Evolutionary conservation across 2,329 filamentous ascomycete genomes (phyloP).

Genomic region (Botrytis deweyae): DNA sequence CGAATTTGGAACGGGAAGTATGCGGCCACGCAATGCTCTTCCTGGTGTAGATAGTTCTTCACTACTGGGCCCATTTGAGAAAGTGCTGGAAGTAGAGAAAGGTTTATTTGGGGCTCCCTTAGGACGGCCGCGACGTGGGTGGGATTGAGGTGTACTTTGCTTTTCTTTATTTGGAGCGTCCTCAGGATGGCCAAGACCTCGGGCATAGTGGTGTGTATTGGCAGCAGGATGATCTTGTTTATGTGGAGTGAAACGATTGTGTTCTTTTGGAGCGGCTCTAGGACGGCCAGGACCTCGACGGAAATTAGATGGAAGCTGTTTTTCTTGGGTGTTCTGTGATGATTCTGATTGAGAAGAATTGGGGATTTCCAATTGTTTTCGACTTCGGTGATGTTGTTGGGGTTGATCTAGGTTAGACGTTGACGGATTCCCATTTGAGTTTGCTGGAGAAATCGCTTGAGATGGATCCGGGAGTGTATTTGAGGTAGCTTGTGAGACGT

Average conservation of each 20-base stretch:
- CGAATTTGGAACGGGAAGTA: neutral
- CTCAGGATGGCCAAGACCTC: neutral
- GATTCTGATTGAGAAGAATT: conserved; percentile 2
- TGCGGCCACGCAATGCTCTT: neutral
- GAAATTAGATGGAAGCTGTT: neutral
- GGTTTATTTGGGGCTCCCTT: neutral
- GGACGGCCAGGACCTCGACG: conserved; percentile 6
- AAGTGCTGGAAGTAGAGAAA: neutral
- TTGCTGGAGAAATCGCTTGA: neutral
- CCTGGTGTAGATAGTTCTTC: neutral
- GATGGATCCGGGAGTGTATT: neutral
- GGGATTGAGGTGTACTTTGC: neutral
- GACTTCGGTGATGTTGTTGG: neutral
- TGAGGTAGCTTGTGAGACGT: neutral
- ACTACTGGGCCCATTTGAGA: neutral
- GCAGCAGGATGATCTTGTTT: neutral
- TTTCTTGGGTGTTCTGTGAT: neutral
- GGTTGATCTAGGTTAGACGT: neutral
- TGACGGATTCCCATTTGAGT: neutral
- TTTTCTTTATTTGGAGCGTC: neutral
- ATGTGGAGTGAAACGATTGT: neutral
- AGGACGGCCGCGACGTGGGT: neutral
- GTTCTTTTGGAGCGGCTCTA: neutral
- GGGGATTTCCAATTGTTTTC: neutral
- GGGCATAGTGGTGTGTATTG: neutral